phyloP scores from a whole-genome alignment of 345 rosid genomes.

The Noccaea caerulescens region DNA sequence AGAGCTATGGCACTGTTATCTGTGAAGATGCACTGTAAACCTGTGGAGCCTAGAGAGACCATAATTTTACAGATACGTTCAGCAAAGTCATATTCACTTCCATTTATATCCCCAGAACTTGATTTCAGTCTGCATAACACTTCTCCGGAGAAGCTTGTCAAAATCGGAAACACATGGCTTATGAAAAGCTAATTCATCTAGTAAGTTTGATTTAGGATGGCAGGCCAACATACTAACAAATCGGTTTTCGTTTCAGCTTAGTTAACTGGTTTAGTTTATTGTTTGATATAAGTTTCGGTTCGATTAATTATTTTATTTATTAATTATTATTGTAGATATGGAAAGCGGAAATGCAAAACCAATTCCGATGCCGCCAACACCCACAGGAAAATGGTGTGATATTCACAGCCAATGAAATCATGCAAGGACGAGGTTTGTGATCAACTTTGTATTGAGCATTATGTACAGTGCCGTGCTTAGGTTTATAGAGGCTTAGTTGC shows the following conservation, averaged over 20 bases:
- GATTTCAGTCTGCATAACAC: too few relatives aligned
- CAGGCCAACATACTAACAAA: neutral
- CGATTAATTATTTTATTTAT: too few relatives aligned
- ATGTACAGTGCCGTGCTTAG: too few relatives aligned
- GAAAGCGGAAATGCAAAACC: neutral
- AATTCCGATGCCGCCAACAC: neutral
- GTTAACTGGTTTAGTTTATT: neutral
- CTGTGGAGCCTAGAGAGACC: too few relatives aligned
- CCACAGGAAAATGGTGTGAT: conserved; percentile 23
- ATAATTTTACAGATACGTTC: too few relatives aligned
- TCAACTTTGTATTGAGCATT: neutral
- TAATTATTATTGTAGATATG: conserved; percentile 11
- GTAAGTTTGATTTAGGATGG: neutral
- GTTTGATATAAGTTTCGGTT: neutral
- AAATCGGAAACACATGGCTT: too few relatives aligned
- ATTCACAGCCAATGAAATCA: conserved; percentile 6
- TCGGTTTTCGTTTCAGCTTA: neutral
- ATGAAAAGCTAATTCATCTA: neutral
- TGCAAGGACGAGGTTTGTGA: conserved; percentile 11
- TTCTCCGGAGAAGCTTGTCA: too few relatives aligned
- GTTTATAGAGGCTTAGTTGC: too few relatives aligned
- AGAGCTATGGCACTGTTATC: too few relatives aligned
- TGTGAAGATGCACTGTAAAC: too few relatives aligned
- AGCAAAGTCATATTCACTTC: too few relatives aligned
- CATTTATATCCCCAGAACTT: too few relatives aligned